Evolutionary conservation across 2,329 filamentous ascomycete genomes (phyloP).

Genomic region (Cladosporium sp.): DNA sequence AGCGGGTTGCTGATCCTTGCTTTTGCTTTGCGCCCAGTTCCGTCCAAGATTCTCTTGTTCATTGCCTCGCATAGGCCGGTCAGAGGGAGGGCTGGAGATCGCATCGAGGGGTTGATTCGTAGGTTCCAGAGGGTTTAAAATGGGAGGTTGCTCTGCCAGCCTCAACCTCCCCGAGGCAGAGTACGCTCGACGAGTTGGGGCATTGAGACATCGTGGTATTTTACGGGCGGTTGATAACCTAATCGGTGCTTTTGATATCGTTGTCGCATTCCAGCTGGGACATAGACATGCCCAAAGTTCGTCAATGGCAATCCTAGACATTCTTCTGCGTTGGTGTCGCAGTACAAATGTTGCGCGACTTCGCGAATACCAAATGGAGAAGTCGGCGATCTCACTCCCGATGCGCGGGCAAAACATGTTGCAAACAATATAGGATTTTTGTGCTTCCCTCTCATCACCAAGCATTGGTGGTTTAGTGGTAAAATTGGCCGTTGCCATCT

Average conservation of each 20-base stretch:
- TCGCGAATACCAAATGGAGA: not conserved
- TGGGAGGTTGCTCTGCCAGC: not conserved
- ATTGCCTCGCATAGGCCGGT: too few species aligned
- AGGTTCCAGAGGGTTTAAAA: not conserved
- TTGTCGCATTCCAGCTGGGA: slow-evolving; percentile 7
- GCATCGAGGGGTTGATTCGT: not conserved
- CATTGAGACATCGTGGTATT: slow-evolving; percentile 5
- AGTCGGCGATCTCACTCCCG: not conserved
- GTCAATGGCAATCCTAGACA: slow-evolving; percentile 6
- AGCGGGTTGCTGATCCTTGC: not conserved
- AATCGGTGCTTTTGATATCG: not conserved
- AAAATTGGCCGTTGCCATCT: slow-evolving; percentile 9
- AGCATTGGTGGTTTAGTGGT: slow-evolving; percentile 9
- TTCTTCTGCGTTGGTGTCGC: not conserved
- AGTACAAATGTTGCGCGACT: slow-evolving; percentile 1
- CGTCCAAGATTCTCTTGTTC: too few species aligned
- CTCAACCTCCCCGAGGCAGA: not conserved
- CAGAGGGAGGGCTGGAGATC: not conserved
- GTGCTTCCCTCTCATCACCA: not conserved
- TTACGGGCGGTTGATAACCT: not conserved
- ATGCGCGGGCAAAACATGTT: not conserved
- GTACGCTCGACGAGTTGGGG: not conserved
- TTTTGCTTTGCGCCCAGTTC: not conserved
- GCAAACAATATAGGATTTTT: not conserved
- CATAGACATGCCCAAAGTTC: slow-evolving; percentile 9